phyloP scores from a whole-genome alignment of 2,329 filamentous ascomycete genomes.

The Hymenoscyphus fructigenus region DNA sequence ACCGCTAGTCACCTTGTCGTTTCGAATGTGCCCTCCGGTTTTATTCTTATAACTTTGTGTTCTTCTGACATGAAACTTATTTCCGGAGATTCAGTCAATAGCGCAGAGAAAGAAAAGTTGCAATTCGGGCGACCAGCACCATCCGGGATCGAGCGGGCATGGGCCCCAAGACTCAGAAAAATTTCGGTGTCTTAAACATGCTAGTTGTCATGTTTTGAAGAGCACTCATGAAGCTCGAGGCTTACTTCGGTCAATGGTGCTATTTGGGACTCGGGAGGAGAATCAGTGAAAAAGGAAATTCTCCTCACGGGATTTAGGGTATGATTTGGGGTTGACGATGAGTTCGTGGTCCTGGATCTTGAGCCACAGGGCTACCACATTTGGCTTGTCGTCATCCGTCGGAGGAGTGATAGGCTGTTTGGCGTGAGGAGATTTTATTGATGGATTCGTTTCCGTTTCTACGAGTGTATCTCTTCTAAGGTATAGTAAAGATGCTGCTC shows the following conservation, averaged over 20 bases:
- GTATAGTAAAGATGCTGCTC: too few species aligned
- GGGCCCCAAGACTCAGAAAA: background rate
- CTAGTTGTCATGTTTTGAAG: background rate
- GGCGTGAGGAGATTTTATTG: background rate
- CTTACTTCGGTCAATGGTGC: background rate
- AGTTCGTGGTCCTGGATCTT: background rate
- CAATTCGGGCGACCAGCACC: background rate
- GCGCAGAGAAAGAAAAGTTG: background rate
- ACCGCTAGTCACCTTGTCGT: too few species aligned
- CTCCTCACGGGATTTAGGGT: background rate
- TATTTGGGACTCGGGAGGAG: too few species aligned
- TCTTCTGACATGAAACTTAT: background rate
- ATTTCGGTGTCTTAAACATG: too few species aligned
- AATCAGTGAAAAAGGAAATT: background rate
- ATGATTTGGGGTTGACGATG: background rate
- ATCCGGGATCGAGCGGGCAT: background rate
- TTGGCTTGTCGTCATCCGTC: background rate
- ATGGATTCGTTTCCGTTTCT: too few species aligned
- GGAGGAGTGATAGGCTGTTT: background rate
- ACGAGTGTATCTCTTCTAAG: too few species aligned
- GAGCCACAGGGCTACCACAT: background rate
- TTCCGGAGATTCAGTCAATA: background rate
- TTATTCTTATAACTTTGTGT: background rate
- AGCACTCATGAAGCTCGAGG: background rate
- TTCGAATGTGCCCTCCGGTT: too few species aligned